Evolutionary conservation across 148 eudicot genomes (phyloP).

Genomic region (Bassia scoparia): DNA sequence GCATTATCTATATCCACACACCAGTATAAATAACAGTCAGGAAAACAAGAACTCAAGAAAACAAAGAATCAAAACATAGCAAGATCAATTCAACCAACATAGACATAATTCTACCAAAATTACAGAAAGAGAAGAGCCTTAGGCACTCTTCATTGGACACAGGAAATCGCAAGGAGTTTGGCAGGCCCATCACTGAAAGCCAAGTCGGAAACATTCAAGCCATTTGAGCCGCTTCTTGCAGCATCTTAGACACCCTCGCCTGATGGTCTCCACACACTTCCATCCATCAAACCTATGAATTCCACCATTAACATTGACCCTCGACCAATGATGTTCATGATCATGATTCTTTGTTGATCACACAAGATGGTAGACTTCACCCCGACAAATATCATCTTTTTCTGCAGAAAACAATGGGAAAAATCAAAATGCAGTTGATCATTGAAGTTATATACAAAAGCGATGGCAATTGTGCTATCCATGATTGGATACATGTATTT

Average conservation of each 20-base stretch:
- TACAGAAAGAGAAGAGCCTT: slow-evolving; percentile 15
- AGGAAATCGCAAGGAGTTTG: slow-evolving; percentile 47
- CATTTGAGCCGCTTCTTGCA: slow-evolving; percentile 44
- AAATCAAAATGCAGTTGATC: slow-evolving; percentile 23
- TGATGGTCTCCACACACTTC: slow-evolving; percentile 29
- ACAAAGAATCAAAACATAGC: background rate
- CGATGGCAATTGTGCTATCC: slow-evolving; percentile 23
- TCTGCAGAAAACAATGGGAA: slow-evolving; percentile 34
- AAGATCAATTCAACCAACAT: background rate
- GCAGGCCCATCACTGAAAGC: slow-evolving; percentile 56
- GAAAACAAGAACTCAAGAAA: background rate
- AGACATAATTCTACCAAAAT: background rate
- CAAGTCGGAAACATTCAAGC: slow-evolving; percentile 55
- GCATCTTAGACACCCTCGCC: slow-evolving; percentile 38
- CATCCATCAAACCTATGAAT: slow-evolving; percentile 58
- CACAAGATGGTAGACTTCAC: slow-evolving; percentile 33
- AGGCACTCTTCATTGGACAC: slow-evolving; percentile 42
- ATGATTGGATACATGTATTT: slow-evolving; percentile 31
- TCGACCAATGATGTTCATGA: slow-evolving; percentile 11
- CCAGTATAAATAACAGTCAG: no score
- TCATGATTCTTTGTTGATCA: slow-evolving; percentile 3
- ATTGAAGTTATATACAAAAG: slow-evolving; percentile 30
- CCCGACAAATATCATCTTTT: slow-evolving; percentile 29
- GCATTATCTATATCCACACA: no score
- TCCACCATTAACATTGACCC: slow-evolving; percentile 48